Base-by-base conservation (phyloP, 306 rosid genomes). In the Citrullus colocynthis region DNA sequence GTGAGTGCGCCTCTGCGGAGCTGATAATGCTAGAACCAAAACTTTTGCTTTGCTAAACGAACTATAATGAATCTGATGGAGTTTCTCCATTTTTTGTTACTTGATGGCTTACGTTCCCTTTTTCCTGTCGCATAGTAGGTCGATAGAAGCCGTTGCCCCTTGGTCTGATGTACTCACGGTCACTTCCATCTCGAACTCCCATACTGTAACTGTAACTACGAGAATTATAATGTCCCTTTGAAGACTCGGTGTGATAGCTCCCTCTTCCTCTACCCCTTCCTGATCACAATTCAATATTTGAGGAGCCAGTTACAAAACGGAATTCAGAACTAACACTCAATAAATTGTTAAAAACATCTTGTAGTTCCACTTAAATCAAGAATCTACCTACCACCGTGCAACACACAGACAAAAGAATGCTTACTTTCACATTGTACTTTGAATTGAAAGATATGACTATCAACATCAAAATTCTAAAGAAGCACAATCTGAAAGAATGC, bases 191-290 rank as follows among this genome's bases (percentile, higher is more conserved):
- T 37, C 78, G 86, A 65, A 90, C 87, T 85, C 86, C 92, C 82
- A 90, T 88, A 74, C 85, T 86, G 84, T 76, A 87, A 74, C 85
- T 87, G 84, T 75, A 87, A 82, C 62, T 76, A 81, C 88, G 90
- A 56, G 93, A 79, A 78, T 54, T 80, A 82, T 82, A 90, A 80
- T 94, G 97, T 48, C 89, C 90, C 76, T 91, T 86, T 58, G 91
- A 82, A 21, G 87, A 88, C 39, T 94, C 97, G 79, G 85, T 54
- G 66, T 92, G 97, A 81, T 90, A 90, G 85, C 81, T 70, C 18
- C 91, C 88, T 81, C 96, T 88, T 84, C 96, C 97, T 87, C 96
- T 91, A 77, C 98, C 98, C 86, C 97, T 89, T 84, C 96, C 98
- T 94, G 85, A 60, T 60, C 84, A 84, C 58, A 82, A 83, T 60